These are phyloP conservation scores for Musa acuminata DNA, from an alignment of 176 grass and related monocot species.

Conservation along the genomic window DNA sequence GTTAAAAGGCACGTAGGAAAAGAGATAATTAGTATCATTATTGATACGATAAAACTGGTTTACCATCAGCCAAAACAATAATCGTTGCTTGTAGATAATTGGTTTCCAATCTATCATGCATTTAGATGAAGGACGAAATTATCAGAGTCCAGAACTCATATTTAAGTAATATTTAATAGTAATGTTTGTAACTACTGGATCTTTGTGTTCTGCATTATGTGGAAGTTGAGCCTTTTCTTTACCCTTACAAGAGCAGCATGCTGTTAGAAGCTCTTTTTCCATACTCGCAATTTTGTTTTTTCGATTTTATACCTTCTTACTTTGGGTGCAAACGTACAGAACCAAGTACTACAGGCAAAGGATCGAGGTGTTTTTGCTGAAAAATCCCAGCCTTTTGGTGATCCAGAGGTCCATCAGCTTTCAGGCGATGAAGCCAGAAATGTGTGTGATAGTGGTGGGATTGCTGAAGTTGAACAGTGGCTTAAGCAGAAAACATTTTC, in stretches of 20 bases:
- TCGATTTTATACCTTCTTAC: background rate
- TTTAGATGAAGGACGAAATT: no score
- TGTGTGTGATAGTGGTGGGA: slow-evolving; percentile 9
- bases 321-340: slow-evolving; percentile 19
- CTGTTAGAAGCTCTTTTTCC: background rate
- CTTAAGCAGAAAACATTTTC: slow-evolving; percentile 47
- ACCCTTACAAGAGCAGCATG: background rate
- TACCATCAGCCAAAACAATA: no score
- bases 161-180: no score
- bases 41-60: no score
- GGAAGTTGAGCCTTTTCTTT: background rate
- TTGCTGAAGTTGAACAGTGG: slow-evolving; percentile 48
- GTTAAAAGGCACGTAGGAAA: no score
- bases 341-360: slow-evolving; percentile 21
- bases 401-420: slow-evolving; percentile 7
- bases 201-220: background rate
- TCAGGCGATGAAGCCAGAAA: slow-evolving; percentile 19
- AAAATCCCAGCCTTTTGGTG: background rate
- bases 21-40: no score
- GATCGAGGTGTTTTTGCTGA: slow-evolving; percentile 8
- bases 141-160: no score
- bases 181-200: background rate
- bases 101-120: no score
- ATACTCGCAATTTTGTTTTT: background rate
- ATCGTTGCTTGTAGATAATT: no score